phyloP scores from a whole-genome alignment of 306 rosid genomes.

The Luffa aegyptiaca region DNA sequence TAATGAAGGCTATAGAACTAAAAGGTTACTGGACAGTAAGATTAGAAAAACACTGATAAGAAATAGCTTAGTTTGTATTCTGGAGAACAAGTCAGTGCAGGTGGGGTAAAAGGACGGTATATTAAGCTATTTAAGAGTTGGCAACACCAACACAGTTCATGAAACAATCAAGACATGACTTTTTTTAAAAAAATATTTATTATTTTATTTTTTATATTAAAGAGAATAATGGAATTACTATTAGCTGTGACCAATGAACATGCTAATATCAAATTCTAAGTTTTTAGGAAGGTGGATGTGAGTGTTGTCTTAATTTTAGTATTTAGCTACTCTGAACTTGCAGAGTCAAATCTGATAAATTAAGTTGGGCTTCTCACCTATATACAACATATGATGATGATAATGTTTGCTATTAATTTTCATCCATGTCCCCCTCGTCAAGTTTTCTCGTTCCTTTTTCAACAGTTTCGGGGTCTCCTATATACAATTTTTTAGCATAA shows the following conservation, averaged over 20 bases:
- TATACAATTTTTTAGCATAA: neutral
- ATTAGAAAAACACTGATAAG: neutral
- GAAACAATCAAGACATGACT: neutral
- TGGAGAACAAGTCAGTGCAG: neutral
- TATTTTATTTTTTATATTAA: neutral
- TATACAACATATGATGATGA: neutral
- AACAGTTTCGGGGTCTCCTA: neutral
- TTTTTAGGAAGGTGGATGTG: neutral
- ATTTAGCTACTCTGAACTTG: neutral
- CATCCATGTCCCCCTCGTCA: neutral
- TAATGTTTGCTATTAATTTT: neutral
- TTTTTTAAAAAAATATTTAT: too few species aligned
- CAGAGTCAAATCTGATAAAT: neutral
- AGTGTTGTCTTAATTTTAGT: neutral
- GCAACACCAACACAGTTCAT: neutral
- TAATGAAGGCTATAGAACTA: neutral
- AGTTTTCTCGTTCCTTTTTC: neutral
- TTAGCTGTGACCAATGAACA: neutral
- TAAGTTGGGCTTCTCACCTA: neutral
- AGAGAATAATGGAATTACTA: neutral
- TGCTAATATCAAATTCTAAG: neutral
- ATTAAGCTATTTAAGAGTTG: neutral
- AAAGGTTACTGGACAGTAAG: neutral
- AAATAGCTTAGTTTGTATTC: neutral
- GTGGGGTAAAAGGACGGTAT: neutral